These are phyloP conservation scores for Phialocephala sp. DNA, from an alignment of 2,329 filamentous ascomycete genomes.

Conservation along the genomic window DNA sequence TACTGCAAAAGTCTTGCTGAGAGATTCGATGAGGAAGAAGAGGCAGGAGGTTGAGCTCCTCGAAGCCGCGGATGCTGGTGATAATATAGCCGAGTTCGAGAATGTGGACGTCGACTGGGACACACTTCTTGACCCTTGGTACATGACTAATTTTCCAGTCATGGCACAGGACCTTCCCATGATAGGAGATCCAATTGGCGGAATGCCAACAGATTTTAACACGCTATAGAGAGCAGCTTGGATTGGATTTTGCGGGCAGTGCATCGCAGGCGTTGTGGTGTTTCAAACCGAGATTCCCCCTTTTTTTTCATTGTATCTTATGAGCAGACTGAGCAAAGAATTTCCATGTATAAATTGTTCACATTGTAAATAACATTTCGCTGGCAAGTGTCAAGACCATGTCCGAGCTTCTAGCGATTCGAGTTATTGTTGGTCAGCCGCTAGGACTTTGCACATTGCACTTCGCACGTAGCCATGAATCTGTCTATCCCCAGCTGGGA, in stretches of 20 bases:
- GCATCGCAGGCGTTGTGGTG: neutral
- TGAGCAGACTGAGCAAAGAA: neutral
- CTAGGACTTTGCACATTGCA: neutral
- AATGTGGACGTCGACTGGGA: constrained; percentile 33
- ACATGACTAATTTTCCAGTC: constrained; percentile 24
- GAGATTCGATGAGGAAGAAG: constrained; percentile 40
- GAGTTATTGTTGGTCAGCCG: neutral
- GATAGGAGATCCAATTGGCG: neutral
- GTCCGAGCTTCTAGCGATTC: neutral
- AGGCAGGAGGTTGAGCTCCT: constrained; percentile 34
- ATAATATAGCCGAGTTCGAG: constrained; percentile 12
- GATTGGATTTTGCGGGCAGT: neutral
- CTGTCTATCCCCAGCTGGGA: too few relatives aligned
- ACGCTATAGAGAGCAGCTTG: neutral
- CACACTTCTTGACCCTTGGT: constrained; percentile 33
- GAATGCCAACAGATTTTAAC: constrained; percentile 6
- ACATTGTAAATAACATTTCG: neutral
- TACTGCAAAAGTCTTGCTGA: constrained; percentile 36
- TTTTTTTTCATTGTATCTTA: neutral
- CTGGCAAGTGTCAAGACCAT: neutral
- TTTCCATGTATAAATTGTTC: neutral
- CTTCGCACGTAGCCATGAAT: too few relatives aligned
- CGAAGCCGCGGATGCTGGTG: constrained; percentile 27
- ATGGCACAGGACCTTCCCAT: constrained; percentile 16
- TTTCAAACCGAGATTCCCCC: neutral